Conservation (phyloP, 2,329 filamentous ascomycete species). For the Fusarium agapanthi region DNA sequence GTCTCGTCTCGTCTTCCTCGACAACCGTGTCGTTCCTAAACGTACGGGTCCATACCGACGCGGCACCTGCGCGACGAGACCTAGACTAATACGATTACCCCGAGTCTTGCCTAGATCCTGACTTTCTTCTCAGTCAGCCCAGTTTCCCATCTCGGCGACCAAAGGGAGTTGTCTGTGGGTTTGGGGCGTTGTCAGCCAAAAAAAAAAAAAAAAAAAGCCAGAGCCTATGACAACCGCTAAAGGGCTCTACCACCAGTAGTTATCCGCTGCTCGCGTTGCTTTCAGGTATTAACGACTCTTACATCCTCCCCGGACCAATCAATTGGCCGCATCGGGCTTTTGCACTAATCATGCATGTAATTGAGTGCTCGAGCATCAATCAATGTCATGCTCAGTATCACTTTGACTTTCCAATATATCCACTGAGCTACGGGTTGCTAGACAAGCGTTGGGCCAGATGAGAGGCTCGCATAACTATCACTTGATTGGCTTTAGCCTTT, state of each 20-base stretch:
- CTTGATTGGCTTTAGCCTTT: slow-evolving; percentile 14
- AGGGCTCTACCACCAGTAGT: slow-evolving; percentile 18
- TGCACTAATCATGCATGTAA: slow-evolving; percentile 43
- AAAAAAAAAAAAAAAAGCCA: background rate
- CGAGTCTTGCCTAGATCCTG: background rate
- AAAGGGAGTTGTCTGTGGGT: slow-evolving; percentile 15
- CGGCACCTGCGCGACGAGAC: slow-evolving; percentile 23
- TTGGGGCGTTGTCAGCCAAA: slow-evolving; percentile 14
- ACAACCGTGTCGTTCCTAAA: slow-evolving; percentile 32
- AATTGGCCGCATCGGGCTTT: slow-evolving; percentile 9
- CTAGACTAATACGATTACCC: background rate
- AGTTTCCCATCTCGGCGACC: slow-evolving; percentile 21
- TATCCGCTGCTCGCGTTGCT: slow-evolving; percentile 14
- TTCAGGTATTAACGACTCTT: slow-evolving; percentile 20
- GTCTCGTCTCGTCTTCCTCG: slow-evolving; percentile 22
- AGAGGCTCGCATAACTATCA: background rate
- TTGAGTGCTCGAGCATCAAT: slow-evolving; percentile 15
- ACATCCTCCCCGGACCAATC: slow-evolving; percentile 33
- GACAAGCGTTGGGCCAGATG: slow-evolving; percentile 13
- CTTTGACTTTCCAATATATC: slow-evolving; percentile 15
- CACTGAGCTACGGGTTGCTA: slow-evolving; percentile 19
- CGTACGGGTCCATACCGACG: slow-evolving; percentile 20
- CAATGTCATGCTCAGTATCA: background rate
- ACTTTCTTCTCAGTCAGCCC: slow-evolving; percentile 11
- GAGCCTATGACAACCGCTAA: slow-evolving; percentile 14